A percentile compares a stretch with the other conserved stretches of the same genome.
phyloP scores from a whole-genome alignment of 768 basidiomycete genomes.

The Xanthoconium purpureum region DNA sequence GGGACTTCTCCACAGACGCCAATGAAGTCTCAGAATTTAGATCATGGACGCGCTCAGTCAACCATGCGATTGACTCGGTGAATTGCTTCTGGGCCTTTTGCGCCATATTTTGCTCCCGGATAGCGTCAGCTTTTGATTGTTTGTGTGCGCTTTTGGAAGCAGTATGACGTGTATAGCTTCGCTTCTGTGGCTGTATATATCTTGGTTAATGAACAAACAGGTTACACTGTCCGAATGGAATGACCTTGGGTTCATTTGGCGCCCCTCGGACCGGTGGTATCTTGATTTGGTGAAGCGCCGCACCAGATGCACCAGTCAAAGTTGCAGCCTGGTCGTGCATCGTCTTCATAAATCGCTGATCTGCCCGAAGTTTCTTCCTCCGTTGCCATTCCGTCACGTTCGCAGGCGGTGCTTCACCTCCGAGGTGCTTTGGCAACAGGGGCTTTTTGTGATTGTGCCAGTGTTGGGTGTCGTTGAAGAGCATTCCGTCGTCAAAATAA shows the following conservation, averaged over 20 bases:
- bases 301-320: conserved; percentile 60
- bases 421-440: conserved; percentile 53
- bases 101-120: conserved; percentile 43
- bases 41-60: conserved; percentile 45
- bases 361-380: conserved; percentile 35
- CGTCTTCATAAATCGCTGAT: conserved; percentile 58
- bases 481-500: conserved; percentile 39
- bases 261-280: conserved; percentile 42
- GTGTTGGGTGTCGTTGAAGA: conserved; percentile 52
- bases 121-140: conserved; percentile 37
- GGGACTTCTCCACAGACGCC: conserved; percentile 28
- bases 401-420: conserved; percentile 39
- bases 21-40: conserved; percentile 22
- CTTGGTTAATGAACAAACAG: background rate
- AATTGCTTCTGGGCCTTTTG: conserved; percentile 44
- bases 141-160: conserved; percentile 29
- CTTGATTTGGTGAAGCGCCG: conserved; percentile 47
- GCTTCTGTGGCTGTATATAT: conserved; percentile 12
- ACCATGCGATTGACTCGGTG: conserved; percentile 47
- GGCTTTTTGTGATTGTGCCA: conserved; percentile 55
- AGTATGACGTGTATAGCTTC: conserved; percentile 6
- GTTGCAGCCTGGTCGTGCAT: conserved; percentile 60
- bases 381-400: conserved; percentile 36
- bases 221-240: background rate
- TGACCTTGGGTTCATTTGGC: conserved; percentile 17